Evolutionary conservation across 2,329 filamentous ascomycete genomes (phyloP), one percentile per base, ranked within the genome.

Genomic region (Claviceps pazoutovae): DNA sequence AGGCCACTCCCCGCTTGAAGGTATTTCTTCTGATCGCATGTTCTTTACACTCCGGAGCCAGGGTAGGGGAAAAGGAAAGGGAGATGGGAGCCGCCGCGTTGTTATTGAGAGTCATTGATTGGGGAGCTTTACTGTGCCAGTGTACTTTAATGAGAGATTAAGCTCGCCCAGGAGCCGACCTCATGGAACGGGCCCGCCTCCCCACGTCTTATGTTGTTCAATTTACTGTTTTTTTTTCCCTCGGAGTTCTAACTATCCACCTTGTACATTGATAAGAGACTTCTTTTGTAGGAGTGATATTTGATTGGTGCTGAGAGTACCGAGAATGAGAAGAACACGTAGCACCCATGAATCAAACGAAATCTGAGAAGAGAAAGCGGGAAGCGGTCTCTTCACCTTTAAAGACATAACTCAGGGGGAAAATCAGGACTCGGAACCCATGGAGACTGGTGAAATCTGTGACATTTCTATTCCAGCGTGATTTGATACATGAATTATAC

Each of bases 101-200:
- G 41, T 51, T 50, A 49, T 53, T 50, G 46, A 47, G 51, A 43
- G 45, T 49, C 34, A 38, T 50, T n/a, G 38, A 14, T 51, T 45
- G 42, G 50, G 39, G 49, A 54, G 48, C 42, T 51, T 55, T 56
- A 51, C 51, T 53, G 43, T 54, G 62, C 64, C 65, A 57, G 61
- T 65, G 65, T 67, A 66, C 60, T 56, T 34, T 67, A 66, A 68
- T 67, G 65, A 66, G 59, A 60, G 62, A 57, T 59, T 57, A 59
- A 59, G 61, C 60, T 56, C 52, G 54, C 57, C 55, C 51, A 57
- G 56, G 57, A 56, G 50, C 58, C 56, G 56, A 58, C 45, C 46
- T 62, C 54, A 58, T 60, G 60, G 62, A 56, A 56, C 57, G 57
- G 60, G 59, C 53, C 60, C 37, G 7, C 30, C 11, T 36, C 39